Base-by-base conservation (phyloP, 192 early-diverging fungal species). In the Funneliformis mosseae region DNA sequence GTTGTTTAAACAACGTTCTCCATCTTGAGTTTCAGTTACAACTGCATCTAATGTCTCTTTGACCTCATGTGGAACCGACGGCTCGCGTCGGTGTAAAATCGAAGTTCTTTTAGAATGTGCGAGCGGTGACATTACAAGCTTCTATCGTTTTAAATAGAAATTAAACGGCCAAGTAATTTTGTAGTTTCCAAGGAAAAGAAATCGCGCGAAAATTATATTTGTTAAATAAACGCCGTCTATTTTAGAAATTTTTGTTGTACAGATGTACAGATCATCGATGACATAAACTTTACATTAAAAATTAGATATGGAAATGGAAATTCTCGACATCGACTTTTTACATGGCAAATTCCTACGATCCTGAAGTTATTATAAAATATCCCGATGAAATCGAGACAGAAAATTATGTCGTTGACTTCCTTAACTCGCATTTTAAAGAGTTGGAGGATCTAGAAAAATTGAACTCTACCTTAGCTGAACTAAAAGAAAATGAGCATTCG, bases 1-100 rank as follows among this genome's bases (percentile, higher is more conserved):
- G 66, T 97, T 90, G 87, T 95, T 96, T 71, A 99, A 84, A 39
- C 90, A 88, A 63, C 89, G 87, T n/a, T 84, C 62, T 38, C 96
- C 96, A 16, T 94, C 89, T 11, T 87, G 89, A 74, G 88, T 89
- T 77, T 96, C 95, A 48, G 82, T 86, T 5, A 93, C 84, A 43
- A 88, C 87, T 18, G 97, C 97, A n/a, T 75, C 55, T 75, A 75
- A 60, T 38, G 50, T 75, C 39, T 75, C 74, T 18, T 75, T 75
- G 60, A 75, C 50, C 16, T 70, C 68, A 42, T 70, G 68, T 33
- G 46, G 50, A 33, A 60, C 48, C 11, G 74, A 75, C 23, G 48
- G 14, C 39, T 75, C 74, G 50, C 74, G 74, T 75, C 43, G 41
- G 45, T 72, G 70, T 21, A 38, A 39, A 28, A 69, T 69, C 42